Evolutionary conservation across 2,329 filamentous ascomycete genomes (phyloP), one percentile per base, ranked within the genome.

Genomic region (Boeremia lycopersici): DNA sequence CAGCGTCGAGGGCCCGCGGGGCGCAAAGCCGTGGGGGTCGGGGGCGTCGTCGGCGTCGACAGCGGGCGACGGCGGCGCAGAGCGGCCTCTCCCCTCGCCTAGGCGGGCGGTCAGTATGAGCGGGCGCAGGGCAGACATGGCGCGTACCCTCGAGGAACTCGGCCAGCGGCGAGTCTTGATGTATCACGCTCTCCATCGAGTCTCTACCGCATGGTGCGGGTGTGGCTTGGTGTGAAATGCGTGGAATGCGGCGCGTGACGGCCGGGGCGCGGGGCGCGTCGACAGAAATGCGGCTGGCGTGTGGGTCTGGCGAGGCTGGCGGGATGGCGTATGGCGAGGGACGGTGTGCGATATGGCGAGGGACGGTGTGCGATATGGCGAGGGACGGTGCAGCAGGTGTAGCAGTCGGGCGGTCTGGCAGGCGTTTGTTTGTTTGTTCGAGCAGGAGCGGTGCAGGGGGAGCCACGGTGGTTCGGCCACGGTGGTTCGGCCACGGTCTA

Each of bases 81-180:
- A 58, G 45, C 58, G 28, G 8, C 48, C 64, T 50, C 67, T 70
- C 29, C 72, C 74, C 53, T 73, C 63, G 56, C 72, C 74, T 76
- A 57, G 50, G 31, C 53, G 43, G 23, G 56, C 51, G 17, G 63
- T 75, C 50, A 75, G 62, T 51, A 33, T 38, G 35, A 53, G 48
- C 7, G 26, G 46, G 25, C 52, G 19, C 52, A 50, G 17, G 30
- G 36, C 15, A 25, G 6, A 23, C 4, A 7, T 15, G 31, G 45
- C 45, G 46, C 52, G 13, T 77, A 95, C 93, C 92, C 86, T 93
- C 88, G 67, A 97, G 86, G 79, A 95, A 95, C 70, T 90, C 87
- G 73, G 91, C 92, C 77, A 97, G 83, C 67, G 93, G 93, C 74
- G 90, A 90, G 78, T 92, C 87, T 78, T 95, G 86, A 78, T 89